Base-by-base conservation (phyloP, 805 yeast genomes). In the Yarrowia sp. region DNA sequence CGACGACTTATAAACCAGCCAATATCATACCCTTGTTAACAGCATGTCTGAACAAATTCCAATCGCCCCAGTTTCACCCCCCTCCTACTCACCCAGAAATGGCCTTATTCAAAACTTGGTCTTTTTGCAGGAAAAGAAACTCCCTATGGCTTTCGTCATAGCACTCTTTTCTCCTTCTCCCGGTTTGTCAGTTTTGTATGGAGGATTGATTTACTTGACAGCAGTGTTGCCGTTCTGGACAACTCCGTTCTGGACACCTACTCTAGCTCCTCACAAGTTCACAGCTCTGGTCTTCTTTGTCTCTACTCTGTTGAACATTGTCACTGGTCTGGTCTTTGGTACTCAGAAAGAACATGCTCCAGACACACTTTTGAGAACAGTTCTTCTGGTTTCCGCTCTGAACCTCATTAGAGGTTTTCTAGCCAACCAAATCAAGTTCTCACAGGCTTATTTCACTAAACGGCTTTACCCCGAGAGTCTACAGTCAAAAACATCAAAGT, bases 371-470 rank as follows among this genome's bases (percentile, higher is more conserved):
- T 10, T 38, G 28, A 1, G 53, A 32, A 7, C 53, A 48, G 28
- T 48, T 32, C 13, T 33, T 48, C 15, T 48, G 53, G 33, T 48
- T 31, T 32, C 39, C 4, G 53, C 39, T 10, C 11, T 48, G 15
- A 48, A 33, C 10, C 39, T 48, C n/a, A 3, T 33, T 6, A 33
- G 39, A 2, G 53, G 53, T 1, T 48, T 48, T 13, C 39, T 48
- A 6, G 53, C 31, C 39, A 48, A 48, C 31, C 53, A 48, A 33
- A 48, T 48, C 53, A 48, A 48, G 15, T 48, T 32, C 53, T 48
- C 53, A 9, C 53, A 48, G 39, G 53, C 53, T 7, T 48, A 48
- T 39, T 48, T 48, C 33, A 39, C 17, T 28, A 48, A 48, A 15
- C 38, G 53, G 2, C 53, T 48, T 10, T 48, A 48, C 18, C 53